phyloP scores from a whole-genome alignment of 495 filamentous ascomycete genomes.

The Penicillium simplicissimum region DNA sequence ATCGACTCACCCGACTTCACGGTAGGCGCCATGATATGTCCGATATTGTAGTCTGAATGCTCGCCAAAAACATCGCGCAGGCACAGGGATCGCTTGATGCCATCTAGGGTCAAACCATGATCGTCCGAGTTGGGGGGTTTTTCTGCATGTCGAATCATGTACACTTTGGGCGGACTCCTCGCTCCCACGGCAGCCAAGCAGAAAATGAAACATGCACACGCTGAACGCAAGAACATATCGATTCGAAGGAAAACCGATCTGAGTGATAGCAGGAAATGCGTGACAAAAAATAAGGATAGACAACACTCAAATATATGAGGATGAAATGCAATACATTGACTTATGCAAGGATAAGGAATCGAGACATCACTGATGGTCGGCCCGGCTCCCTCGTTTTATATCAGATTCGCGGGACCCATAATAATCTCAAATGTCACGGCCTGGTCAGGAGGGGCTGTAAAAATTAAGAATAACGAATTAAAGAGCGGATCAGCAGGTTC shows the following conservation, averaged over 20 bases:
- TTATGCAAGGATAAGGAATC: background rate
- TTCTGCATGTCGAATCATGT: constrained; percentile 57
- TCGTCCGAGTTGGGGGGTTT: constrained; percentile 43
- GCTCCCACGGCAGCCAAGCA: constrained; percentile 5
- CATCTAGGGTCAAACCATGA: constrained; percentile 43
- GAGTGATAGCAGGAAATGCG: background rate
- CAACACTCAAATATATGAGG: background rate
- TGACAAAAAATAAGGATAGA: background rate
- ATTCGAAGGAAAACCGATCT: background rate
- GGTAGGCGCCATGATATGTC: constrained; percentile 49
- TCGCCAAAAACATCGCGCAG: constrained; percentile 46
- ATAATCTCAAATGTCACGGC: background rate
- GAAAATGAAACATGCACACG: constrained; percentile 1
- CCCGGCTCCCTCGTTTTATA: background rate
- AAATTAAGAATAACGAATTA: background rate
- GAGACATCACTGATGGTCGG: background rate
- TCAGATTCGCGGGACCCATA: background rate
- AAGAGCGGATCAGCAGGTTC: constrained; percentile 6
- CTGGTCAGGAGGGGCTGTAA: background rate
- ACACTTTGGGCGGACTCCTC: constrained; percentile 34
- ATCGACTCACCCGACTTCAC: constrained; percentile 26
- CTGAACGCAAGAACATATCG: constrained; percentile 6
- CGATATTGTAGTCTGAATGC: constrained; percentile 44
- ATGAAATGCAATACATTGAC: background rate
- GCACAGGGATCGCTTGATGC: constrained; percentile 47